These are phyloP conservation scores for Penicillium diatomitis DNA, from an alignment of 495 filamentous ascomycete genomes.

Conservation along the genomic window DNA sequence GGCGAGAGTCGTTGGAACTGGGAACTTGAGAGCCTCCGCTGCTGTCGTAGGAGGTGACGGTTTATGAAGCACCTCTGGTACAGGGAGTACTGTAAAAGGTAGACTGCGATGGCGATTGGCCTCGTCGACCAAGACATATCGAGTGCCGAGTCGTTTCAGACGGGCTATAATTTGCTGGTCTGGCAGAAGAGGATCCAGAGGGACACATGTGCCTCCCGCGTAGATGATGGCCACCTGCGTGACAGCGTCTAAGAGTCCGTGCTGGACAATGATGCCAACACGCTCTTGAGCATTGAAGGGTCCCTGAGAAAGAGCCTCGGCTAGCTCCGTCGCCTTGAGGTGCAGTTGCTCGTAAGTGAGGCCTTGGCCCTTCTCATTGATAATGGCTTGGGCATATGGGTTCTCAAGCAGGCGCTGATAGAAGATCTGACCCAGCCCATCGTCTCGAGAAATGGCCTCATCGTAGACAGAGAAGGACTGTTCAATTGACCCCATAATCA, in stretches of 20 bases:
- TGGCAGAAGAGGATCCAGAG: conserved; percentile 13
- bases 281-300: conserved; percentile 1
- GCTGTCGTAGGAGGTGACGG: background rate
- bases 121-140: conserved; percentile 6
- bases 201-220: conserved; percentile 15
- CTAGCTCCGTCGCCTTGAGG: no score
- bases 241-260: conserved; percentile 10
- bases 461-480: no score
- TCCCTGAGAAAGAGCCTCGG: no score
- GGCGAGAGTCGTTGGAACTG: background rate
- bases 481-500: no score
- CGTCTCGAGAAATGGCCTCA: no score
- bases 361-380: no score
- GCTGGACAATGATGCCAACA: conserved; percentile 11
- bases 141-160: background rate
- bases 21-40: background rate
- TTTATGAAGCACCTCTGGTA: background rate
- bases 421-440: no score
- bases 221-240: conserved; percentile 14
- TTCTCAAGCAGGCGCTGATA: no score
- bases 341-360: no score
- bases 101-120: conserved; percentile 1
- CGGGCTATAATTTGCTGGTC: conserved; percentile 5
- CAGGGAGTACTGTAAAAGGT: background rate
- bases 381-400: no score